Base-by-base conservation (phyloP, 306 rosid genomes). In the Oxytropis ochrocephala region DNA sequence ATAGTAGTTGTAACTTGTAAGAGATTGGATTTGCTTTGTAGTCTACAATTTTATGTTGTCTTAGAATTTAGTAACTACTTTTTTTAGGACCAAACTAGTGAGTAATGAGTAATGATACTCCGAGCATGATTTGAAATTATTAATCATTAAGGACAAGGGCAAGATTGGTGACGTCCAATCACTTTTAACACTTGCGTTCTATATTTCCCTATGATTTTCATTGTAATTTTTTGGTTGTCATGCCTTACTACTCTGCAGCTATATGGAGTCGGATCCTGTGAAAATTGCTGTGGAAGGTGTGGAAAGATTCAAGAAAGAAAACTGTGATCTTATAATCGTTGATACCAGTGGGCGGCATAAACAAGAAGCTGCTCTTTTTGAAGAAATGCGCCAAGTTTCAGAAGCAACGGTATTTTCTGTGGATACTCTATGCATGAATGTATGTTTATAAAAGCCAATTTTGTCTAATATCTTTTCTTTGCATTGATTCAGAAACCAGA, bases 311-410 rank as follows among this genome's bases (percentile, higher is more conserved):
- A 84, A 78, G 86, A 81, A 89, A 81, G 97, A 92, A 78, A 89
- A 76, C 72, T 87, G 83, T 43, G 95, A 92, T 85, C 95, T 89
- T 44, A 85, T 92, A 71, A 84, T 89, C 78, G 96, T 89, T 74
- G 97, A 89, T 68, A 92, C 97, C 24, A 84, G 95, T 79, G 97
- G 96, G 74, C 86, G 91, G 55, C 96, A 92, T 83, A 86, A 87
- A 66, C 98, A 89, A 72, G 96, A 92, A 77, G 86, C 85, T 65
- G 90, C 92, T 73, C 95, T 92, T 74, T 92, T 84, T 81, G 98
- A 92, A 80, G 98, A 92, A 80, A 89, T 87, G 96, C 88, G 95
- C 13, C 96, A 89, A 86, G 91, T 89, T 83, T 83, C 96, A 8
- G 92, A 87, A 86, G 95, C 98, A 52, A 87, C 96, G 73, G 97